Base-by-base conservation (phyloP, 2,329 filamentous ascomycete genomes). In the Talaromyces pinophilus region DNA sequence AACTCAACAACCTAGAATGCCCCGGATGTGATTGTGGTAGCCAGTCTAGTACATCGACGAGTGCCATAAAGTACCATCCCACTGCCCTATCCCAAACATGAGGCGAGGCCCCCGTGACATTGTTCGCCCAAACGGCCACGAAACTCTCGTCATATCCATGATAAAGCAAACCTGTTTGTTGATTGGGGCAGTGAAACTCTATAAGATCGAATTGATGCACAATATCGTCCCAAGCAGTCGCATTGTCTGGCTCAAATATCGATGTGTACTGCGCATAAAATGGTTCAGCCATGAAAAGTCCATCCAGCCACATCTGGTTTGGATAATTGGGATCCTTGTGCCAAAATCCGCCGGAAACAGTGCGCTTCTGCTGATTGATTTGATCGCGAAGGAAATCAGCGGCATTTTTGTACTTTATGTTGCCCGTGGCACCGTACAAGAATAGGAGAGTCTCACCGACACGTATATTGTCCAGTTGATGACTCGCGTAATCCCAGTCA, bases 251-350 rank as follows among this genome's bases (percentile, higher is more conserved):
- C 52, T 55, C 28, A 2, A 55, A 33, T 30, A 38, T 35, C 17
- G 52, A 55, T 10, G 28, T 35, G 4, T 55, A 55, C n/a, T 55
- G 30, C 13, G 50, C 17, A 55, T 35, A 35, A n/a, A 35, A 35
- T 1, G 52, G 52, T 11, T 55, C 52, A 15, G 52, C 52, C 17
- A 55, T 55, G 30, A 35, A 55, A n/a, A 55, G 52, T 35, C 52
- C 52, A 19, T 55, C 30, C 30, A 55, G 30, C 30, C 52, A 55
- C 52, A 55, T 55, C 52, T 55, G 50, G 28, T 55, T 55, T 35
- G 52, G 30, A 35, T 55, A 55, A 35, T 55, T 35, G 52, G 30
- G 28, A 22, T 55, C 52, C n/a, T 55, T 55, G 52, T 55, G 28
- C 30, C 17, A 55, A n/a, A 55, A 15, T n/a, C 30, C 52, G n/a